These are phyloP conservation scores for Colletotrichum liaoningense DNA, from an alignment of 2,329 filamentous ascomycete species.

Conservation along the genomic window DNA sequence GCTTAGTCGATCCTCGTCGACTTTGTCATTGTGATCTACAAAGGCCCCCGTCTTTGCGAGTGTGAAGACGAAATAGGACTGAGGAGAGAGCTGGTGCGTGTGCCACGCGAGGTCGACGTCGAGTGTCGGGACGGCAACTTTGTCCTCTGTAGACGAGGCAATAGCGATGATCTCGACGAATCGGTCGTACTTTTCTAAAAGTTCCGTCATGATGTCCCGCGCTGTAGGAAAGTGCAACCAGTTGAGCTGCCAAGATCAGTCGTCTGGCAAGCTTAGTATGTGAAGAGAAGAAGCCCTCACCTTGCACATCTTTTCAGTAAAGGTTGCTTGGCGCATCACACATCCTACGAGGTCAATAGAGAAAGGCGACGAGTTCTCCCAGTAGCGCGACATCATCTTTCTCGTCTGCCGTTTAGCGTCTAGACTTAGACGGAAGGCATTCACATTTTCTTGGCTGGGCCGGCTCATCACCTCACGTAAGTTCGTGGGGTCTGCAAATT, in stretches of 20 bases:
- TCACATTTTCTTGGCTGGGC: slow-evolving; percentile 16
- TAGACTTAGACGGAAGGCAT: slow-evolving; percentile 24
- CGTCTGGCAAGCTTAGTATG: background rate
- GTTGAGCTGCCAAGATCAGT: slow-evolving; percentile 60
- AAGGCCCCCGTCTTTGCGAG: slow-evolving; percentile 60
- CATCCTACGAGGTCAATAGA: slow-evolving; percentile 53
- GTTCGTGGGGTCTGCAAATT: slow-evolving; percentile 24
- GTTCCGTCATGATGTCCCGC: slow-evolving; percentile 66
- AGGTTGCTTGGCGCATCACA: slow-evolving; percentile 54
- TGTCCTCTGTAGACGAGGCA: slow-evolving; percentile 44
- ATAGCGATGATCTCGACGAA: slow-evolving; percentile 68
- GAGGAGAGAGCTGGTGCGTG: slow-evolving; percentile 76
- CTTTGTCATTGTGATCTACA: slow-evolving; percentile 86
- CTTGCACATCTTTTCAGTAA: slow-evolving; percentile 46
- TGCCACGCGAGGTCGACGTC: slow-evolving; percentile 81
- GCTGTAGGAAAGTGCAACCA: slow-evolving; percentile 77
- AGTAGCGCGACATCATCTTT: slow-evolving; percentile 55
- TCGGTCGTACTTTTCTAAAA: slow-evolving; percentile 70
- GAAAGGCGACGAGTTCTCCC: slow-evolving; percentile 52
- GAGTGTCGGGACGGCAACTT: slow-evolving; percentile 72
- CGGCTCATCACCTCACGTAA: slow-evolving; percentile 21
- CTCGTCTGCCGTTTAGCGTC: slow-evolving; percentile 46
- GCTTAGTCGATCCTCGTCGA: slow-evolving; percentile 74
- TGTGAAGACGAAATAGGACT: slow-evolving; percentile 69
- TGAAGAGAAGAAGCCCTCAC: background rate